Evolutionary conservation across 2,329 filamentous ascomycete genomes (phyloP).

Genomic region (Alternaria hordeiaustralica): DNA sequence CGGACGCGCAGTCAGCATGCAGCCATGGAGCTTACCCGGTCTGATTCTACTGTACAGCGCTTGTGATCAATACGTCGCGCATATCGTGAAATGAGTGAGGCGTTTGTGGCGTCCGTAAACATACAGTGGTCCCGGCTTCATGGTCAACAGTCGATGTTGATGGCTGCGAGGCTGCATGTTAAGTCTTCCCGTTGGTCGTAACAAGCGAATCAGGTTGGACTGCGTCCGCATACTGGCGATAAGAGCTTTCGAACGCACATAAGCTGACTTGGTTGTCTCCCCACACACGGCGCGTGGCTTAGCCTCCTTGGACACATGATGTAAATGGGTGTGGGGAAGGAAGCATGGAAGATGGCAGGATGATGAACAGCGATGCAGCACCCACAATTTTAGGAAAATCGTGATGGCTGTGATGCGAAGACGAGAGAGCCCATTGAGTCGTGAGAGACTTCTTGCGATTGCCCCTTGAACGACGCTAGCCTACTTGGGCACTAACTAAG

Average conservation of each 20-base stretch:
- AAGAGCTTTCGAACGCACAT: not conserved
- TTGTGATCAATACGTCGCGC: not conserved
- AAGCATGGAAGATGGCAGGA: rapidly evolving
- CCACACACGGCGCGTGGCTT: not conserved
- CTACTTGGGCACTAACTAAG: not conserved
- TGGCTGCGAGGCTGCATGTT: not conserved
- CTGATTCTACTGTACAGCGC: not conserved
- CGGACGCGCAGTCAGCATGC: not conserved
- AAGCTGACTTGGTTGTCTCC: not conserved
- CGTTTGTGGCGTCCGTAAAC: not conserved
- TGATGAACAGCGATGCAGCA: not conserved
- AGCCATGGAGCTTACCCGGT: not conserved
- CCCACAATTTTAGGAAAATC: not conserved
- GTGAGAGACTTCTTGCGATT: not conserved
- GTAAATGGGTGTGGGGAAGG: not conserved
- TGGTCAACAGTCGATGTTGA: not conserved
- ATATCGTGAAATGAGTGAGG: not conserved
- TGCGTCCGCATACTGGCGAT: not conserved
- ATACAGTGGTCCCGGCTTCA: not conserved
- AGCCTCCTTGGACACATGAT: not conserved
- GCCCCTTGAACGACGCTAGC: not conserved
- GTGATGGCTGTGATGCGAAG: not conserved
- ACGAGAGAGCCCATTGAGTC: rapidly evolving
- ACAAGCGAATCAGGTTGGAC: not conserved
- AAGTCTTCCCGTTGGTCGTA: not conserved